Evolutionary conservation across 2,329 filamentous ascomycete genomes (phyloP).

Genomic region (Phialocephala subalpina): DNA sequence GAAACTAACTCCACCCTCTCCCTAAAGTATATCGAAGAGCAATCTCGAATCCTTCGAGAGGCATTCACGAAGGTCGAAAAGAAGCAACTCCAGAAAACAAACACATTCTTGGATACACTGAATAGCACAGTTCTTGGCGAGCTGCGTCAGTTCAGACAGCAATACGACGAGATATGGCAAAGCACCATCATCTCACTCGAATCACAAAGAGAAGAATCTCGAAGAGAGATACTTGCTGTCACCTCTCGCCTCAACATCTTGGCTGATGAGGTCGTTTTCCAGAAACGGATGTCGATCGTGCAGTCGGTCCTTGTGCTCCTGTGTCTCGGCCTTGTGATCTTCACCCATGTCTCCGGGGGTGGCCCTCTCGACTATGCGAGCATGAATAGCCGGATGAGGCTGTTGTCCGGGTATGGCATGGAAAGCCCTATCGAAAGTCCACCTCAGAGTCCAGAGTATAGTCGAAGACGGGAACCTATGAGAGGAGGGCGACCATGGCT

Average conservation of each 20-base stretch:
- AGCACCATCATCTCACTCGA: constrained; percentile 92
- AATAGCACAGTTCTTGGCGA: constrained; percentile 89
- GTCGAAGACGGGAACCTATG: constrained; percentile 18
- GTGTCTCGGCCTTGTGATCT: constrained; percentile 88
- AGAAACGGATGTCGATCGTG: constrained; percentile 92
- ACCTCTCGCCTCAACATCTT: constrained; percentile 83
- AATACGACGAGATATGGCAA: constrained; percentile 98
- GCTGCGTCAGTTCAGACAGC: constrained; percentile 76
- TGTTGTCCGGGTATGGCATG: constrained; percentile 23
- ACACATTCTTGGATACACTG: constrained; percentile 81
- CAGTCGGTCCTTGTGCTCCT: constrained; percentile 88
- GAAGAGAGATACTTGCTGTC: constrained; percentile 84
- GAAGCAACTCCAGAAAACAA: constrained; percentile 84
- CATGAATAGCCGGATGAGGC: constrained; percentile 34
- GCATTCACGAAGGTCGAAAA: constrained; percentile 88
- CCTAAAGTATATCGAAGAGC: constrained; percentile 95
- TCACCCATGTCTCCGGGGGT: constrained; percentile 63
- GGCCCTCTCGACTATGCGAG: constrained; percentile 38
- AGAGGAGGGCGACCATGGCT: constrained; percentile 28
- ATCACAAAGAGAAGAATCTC: constrained; percentile 83
- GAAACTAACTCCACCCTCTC: constrained; percentile 94
- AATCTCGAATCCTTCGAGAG: constrained; percentile 88
- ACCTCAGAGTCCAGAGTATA: constrained; percentile 35
- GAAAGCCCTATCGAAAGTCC: constrained; percentile 38
- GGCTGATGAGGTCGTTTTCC: constrained; percentile 88